Percentiles rank a stretch among this genome's conserved stretches.
Evolutionary conservation across 169 alveolate species (phyloP).

Genomic region (Eimeria praecox): DNA sequence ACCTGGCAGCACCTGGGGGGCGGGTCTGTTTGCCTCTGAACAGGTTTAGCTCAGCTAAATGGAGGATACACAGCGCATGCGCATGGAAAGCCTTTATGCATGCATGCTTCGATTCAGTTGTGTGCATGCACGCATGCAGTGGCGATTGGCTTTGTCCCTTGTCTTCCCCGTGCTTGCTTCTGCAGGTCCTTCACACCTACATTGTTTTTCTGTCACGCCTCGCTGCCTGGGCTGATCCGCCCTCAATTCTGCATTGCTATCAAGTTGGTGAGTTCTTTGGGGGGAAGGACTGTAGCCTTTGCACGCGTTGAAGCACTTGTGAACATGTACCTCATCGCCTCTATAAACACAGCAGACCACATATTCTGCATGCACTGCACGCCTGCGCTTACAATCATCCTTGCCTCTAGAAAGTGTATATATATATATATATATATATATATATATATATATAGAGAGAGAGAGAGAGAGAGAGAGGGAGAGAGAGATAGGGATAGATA

Average conservation of each 20-base stretch:
- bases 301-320: background rate
- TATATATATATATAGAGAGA: no score
- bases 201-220: constrained; percentile 81
- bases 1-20: background rate
- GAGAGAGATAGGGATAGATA: no score
- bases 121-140: background rate
- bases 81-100: background rate
- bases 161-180: background rate
- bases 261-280: constrained; percentile 59
- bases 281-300: background rate
- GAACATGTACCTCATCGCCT: background rate
- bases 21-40: no score
- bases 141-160: constrained; percentile 44
- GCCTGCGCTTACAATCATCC: background rate
- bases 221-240: constrained; percentile 81
- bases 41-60: background rate
- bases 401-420: background rate
- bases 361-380: background rate
- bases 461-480: no score
- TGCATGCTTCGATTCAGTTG: background rate
- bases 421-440: no score
- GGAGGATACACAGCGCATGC: background rate
- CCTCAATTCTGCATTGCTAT: constrained; percentile 65
- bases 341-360: background rate
- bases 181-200: constrained; percentile 80